Evolutionary conservation across 1,284 basidiomycete genomes (phyloP).

Genomic region (Lentinus polychrous): DNA sequence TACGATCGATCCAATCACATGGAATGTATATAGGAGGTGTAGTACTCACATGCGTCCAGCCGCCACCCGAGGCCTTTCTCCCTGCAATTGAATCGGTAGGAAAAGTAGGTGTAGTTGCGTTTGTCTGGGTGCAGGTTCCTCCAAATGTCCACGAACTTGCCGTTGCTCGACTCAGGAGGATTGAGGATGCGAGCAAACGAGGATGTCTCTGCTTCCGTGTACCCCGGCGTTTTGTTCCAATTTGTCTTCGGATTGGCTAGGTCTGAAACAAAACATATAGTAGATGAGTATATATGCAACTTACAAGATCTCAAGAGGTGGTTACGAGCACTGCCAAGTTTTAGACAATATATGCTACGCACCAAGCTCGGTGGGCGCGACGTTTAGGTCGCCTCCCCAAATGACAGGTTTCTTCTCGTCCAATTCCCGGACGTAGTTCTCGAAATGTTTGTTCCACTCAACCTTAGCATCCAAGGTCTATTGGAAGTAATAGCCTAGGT

Average conservation of each 20-base stretch:
- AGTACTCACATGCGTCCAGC: slow-evolving; percentile 72
- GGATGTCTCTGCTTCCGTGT: slow-evolving; percentile 73
- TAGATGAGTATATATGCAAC: background rate
- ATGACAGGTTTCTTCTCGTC: slow-evolving; percentile 79
- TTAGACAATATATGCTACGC: slow-evolving; percentile 8
- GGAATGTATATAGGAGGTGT: slow-evolving; percentile 2
- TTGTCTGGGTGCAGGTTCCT: slow-evolving; percentile 64
- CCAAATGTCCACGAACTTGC: slow-evolving; percentile 74
- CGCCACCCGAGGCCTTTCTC: slow-evolving; percentile 83
- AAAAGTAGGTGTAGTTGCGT: slow-evolving; percentile 78
- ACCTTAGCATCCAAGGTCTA: slow-evolving; percentile 72
- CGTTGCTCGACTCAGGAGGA: slow-evolving; percentile 26
- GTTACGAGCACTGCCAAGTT: background rate
- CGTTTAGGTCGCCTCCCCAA: slow-evolving; percentile 88
- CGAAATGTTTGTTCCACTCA: slow-evolving; percentile 72
- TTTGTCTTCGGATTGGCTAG: slow-evolving; percentile 60
- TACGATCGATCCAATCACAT: slow-evolving; percentile 3
- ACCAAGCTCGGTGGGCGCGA: slow-evolving; percentile 74
- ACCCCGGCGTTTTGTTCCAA: slow-evolving; percentile 78
- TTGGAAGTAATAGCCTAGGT: background rate
- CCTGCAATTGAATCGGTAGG: slow-evolving; percentile 78
- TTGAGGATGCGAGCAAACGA: slow-evolving; percentile 62
- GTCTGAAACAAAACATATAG: slow-evolving; percentile 34
- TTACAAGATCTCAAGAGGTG: background rate
- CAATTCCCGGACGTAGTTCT: slow-evolving; percentile 61